Evolutionary conservation across 176 grass and related monocot species (phyloP).

Genomic region (Oryza meyeriana): DNA sequence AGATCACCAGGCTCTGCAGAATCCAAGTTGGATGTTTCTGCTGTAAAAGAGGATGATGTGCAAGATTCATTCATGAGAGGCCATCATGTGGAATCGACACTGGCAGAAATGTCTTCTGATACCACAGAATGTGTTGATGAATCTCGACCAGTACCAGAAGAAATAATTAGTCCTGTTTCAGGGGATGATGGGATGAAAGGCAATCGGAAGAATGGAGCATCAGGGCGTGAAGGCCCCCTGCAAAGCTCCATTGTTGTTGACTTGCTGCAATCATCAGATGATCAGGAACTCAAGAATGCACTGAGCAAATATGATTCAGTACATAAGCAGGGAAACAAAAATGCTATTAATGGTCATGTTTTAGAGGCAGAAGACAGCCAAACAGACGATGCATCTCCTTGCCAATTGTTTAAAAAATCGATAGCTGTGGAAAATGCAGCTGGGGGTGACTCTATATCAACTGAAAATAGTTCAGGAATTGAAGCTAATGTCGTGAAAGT

Average conservation of each 20-base stretch:
- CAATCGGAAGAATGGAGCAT: conserved; percentile 24
- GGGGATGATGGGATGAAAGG: conserved; percentile 25
- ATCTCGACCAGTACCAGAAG: conserved; percentile 18
- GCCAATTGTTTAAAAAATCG: conserved; percentile 21
- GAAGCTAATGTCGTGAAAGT: conserved; percentile 27
- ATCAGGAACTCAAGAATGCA: conserved; percentile 16
- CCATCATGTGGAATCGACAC: background rate
- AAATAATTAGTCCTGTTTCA: conserved; percentile 38
- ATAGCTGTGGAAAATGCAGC: conserved; percentile 18
- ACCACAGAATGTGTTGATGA: conserved; percentile 23
- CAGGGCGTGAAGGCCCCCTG: conserved; percentile 13
- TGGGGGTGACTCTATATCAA: conserved; percentile 6
- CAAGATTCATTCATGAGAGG: conserved; percentile 28
- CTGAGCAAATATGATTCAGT: conserved; percentile 17
- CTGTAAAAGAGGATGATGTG: conserved; percentile 29
- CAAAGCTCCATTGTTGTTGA: conserved; percentile 21
- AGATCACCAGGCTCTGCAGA: conserved; percentile 21
- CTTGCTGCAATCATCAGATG: conserved; percentile 31
- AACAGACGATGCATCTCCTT: conserved; percentile 16
- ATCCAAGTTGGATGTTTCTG: conserved; percentile 23
- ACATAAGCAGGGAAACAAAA: conserved; percentile 15
- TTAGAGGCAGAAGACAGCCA: conserved; percentile 7
- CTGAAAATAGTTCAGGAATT: conserved; percentile 4
- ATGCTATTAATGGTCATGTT: background rate
- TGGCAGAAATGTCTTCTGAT: conserved; percentile 9